Base-by-base conservation (phyloP, 2,329 filamentous ascomycete species). In the Penicillium sp. region DNA sequence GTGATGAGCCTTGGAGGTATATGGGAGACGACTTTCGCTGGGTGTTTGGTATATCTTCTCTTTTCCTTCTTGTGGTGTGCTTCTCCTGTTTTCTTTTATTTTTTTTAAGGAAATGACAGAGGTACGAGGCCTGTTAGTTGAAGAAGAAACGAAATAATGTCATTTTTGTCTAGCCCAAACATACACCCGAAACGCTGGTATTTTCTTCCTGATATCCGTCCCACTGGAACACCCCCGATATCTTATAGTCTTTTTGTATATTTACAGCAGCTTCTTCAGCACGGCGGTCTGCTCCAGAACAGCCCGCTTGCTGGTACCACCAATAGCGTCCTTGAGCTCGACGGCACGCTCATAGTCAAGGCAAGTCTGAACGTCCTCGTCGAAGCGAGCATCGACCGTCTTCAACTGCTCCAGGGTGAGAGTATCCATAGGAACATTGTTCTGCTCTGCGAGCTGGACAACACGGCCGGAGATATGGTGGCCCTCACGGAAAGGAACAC, bases 291-390 rank as follows among this genome's bases (percentile, higher is more conserved):
- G 90, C 70, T 84, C 81, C 35, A 88, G 67, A 35, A 92, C 88
- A 24, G 85, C 83, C 13, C 83, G 83, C 77, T 84, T 87, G 79
- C 90, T 92, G 24, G 90, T 95, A 31, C 91, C 91, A 24, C 92
- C 92, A 66, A 87, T 87, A 2, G 90, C 88, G 43, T 86, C 84
- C 70, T 89, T 86, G 80, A 89, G 83, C 82, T 96, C 92, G 6
- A 96, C 91, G 60, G 88, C 91, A 63, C 85, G 85, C 77, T 96
- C 88, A 70, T 95, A 96, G 77, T 96, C 85, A 71, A 96, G 90
- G 27, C 85, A 85, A 50, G 85, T 79, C 49, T 84, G 76, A 41
- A 96, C 85, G 72, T 95, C 91, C 59, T 87, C 82, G 33, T 85
- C 87, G 63, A 96, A 90, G 52, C 89, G 82, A 1, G 76, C 69